phyloP scores from a whole-genome alignment of 2,329 filamentous ascomycete genomes.

The Tolypocladium amazonense region DNA sequence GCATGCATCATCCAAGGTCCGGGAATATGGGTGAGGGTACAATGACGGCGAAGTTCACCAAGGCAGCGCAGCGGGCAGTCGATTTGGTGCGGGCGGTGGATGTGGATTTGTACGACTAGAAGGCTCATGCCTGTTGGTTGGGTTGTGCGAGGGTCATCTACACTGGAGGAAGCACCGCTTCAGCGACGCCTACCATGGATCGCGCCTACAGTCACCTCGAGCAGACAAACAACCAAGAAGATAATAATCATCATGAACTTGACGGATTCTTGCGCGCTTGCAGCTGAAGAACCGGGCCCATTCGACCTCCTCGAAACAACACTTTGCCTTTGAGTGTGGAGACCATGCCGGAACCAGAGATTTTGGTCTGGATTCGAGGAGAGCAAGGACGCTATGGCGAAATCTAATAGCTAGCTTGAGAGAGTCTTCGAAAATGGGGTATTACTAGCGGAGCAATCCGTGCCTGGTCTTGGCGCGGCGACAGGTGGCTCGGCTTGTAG shows the following conservation, averaged over 20 bases:
- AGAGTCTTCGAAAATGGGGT: constrained; percentile 14
- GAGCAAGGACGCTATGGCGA: constrained; percentile 24
- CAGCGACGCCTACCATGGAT: background rate
- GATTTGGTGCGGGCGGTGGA: constrained; percentile 1
- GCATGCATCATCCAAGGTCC: constrained; percentile 30
- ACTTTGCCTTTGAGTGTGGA: no score
- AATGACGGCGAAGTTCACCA: constrained; percentile 6
- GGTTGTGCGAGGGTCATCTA: background rate
- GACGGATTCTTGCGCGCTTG: background rate
- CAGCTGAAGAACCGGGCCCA: background rate
- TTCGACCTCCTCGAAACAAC: background rate
- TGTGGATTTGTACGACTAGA: constrained; percentile 21
- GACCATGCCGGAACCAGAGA: background rate
- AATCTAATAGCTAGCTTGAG: constrained; percentile 24
- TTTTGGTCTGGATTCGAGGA: constrained; percentile 5
- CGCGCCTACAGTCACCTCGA: background rate
- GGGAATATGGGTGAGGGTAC: constrained; percentile 15
- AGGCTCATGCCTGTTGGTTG: constrained; percentile 6
- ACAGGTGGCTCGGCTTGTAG: background rate
- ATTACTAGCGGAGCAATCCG: background rate
- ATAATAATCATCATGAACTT: constrained; percentile 5
- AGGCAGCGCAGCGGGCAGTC: constrained; percentile 3
- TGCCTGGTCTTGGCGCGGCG: background rate
- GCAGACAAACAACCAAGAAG: constrained; percentile 1
- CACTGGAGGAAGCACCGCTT: background rate